These are phyloP conservation scores for Pichia sp. DNA, from an alignment of 1,139 yeast species.

Conservation along the genomic window DNA sequence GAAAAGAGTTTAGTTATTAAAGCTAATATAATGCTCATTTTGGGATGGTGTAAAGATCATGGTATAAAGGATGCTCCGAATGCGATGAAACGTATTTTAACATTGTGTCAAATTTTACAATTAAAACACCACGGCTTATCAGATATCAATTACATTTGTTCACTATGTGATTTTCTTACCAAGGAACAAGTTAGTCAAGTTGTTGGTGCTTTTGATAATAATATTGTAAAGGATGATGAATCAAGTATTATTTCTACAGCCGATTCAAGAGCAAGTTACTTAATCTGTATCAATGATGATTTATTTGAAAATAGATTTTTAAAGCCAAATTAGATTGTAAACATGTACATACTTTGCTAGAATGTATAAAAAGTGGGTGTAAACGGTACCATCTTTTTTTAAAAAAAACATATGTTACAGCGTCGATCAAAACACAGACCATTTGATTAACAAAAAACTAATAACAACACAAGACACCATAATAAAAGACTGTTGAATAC, in stretches of 20 bases:
- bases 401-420: too few species aligned
- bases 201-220: constrained; percentile 58
- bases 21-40: constrained; percentile 89
- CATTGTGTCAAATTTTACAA: constrained; percentile 89
- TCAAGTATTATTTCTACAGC: not conserved
- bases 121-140: constrained; percentile 84
- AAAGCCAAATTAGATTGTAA: not conserved
- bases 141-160: constrained; percentile 86
- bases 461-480: not conserved
- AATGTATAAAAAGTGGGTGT: not conserved
- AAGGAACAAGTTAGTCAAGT: constrained; percentile 90
- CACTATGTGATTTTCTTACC: constrained; percentile 86
- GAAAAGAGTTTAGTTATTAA: constrained; percentile 93
- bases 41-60: constrained; percentile 97
- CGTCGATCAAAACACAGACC: not conserved
- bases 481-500: constrained; percentile 11
- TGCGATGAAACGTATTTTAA: constrained; percentile 79
- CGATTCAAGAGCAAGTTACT: not conserved
- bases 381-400: not conserved
- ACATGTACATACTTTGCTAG: not conserved
- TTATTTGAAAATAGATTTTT: not conserved
- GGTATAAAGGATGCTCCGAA: constrained; percentile 85
- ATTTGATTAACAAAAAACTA: not conserved
- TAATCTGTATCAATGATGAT: not conserved
- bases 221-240: constrained; percentile 33